Conservation (phyloP, 352 stramenopile species). For the Nothophytophthora sp. region DNA sequence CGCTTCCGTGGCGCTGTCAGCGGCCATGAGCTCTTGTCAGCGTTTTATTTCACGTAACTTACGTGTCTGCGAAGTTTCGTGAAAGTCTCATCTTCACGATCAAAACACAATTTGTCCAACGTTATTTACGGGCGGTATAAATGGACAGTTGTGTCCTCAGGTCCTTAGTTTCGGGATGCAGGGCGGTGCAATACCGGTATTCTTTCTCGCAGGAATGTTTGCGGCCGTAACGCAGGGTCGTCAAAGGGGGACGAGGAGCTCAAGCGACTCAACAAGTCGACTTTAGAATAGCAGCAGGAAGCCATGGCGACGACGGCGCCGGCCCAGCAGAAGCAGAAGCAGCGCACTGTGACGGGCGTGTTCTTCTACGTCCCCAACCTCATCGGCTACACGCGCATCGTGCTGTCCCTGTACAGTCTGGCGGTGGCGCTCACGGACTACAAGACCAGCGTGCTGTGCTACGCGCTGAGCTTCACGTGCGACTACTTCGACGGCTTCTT, state of each 20-base stretch:
- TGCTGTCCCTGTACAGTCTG: constrained; percentile 87
- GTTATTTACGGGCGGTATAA: no score
- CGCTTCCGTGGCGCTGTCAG: not conserved
- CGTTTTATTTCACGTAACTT: constrained; percentile 1
- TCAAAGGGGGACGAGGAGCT: no score
- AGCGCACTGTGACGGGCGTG: constrained; percentile 66
- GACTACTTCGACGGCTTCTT: constrained; percentile 99
- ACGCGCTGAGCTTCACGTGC: constrained; percentile 96
- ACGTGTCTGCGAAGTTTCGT: not conserved
- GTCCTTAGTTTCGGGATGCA: no score
- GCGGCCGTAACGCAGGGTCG: no score
- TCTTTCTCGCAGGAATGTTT: no score
- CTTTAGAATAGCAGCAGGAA: not conserved
- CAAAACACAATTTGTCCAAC: no score
- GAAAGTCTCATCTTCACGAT: no score
- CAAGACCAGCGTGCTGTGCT: constrained; percentile 85
- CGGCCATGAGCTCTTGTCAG: constrained; percentile 3
- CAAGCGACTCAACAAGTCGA: no score
- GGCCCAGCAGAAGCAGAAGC: constrained; percentile 13
- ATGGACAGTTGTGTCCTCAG: no score
- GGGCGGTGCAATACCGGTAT: no score
- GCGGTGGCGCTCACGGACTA: constrained; percentile 75
- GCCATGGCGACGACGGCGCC: constrained; percentile 10
- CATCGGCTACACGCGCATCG: constrained; percentile 94
- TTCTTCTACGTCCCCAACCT: constrained; percentile 98